Evolutionary conservation across 768 basidiomycete genomes (phyloP).

Genomic region (Auricularia heimuer): DNA sequence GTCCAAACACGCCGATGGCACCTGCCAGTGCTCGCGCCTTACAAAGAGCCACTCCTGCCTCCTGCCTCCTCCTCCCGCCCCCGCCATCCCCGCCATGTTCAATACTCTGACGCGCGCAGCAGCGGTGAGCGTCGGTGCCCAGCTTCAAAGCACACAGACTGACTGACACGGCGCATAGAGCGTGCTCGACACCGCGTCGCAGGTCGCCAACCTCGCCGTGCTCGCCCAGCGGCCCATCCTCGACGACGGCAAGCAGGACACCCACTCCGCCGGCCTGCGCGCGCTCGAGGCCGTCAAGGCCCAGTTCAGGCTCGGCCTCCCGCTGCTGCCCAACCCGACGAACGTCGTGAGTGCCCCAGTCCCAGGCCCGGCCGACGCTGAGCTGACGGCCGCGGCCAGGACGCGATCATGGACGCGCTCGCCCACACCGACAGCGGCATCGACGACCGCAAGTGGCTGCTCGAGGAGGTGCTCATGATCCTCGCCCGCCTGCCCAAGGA

Average conservation of each 20-base stretch:
- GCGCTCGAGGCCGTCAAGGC: neutral
- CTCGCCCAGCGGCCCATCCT: neutral
- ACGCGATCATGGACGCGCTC: conserved; percentile 42
- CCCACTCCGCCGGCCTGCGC: neutral
- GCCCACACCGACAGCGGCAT: conserved; percentile 44
- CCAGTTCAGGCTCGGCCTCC: conserved; percentile 2
- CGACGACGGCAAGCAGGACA: neutral
- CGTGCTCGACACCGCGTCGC: neutral
- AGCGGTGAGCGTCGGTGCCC: neutral
- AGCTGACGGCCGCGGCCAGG: neutral
- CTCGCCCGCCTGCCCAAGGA: conserved; percentile 51
- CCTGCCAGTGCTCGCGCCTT: neutral
- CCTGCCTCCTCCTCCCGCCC: neutral
- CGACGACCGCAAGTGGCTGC: conserved; percentile 74
- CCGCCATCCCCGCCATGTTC: neutral
- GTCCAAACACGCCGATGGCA: neutral
- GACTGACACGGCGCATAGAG: neutral
- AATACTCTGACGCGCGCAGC: neutral
- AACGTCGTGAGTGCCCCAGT: neutral
- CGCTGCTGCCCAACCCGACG: conserved; percentile 1
- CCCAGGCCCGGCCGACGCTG: neutral
- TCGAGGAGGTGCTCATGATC: conserved; percentile 59
- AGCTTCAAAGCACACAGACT: neutral
- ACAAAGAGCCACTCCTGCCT: neutral
- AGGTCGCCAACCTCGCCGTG: neutral